Evolutionary conservation across 2,329 filamentous ascomycete species (phyloP), one percentile per base, ranked within the genome.

Genomic region (Pseudocercospora vitis): DNA sequence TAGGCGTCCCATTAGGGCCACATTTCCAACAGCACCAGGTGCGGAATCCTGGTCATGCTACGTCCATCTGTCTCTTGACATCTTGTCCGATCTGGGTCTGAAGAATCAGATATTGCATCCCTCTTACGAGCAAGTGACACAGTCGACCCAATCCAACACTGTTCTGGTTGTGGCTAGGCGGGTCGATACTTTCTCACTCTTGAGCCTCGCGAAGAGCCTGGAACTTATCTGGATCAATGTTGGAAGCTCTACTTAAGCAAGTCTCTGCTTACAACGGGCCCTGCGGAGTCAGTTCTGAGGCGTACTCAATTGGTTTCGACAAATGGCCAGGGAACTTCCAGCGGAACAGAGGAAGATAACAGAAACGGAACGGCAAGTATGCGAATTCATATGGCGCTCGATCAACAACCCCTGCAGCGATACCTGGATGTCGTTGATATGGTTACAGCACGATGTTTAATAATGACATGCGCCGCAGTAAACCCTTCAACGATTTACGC

Each of bases 41-140:
- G 80, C 83, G 39, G 78, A 75, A 58, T 78, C 76, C 26, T 87
- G 83, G 68, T 77, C 78, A 0, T 82, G 82, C 28, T 85, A 84
- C 58, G 77, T 85, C 7, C 76, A 80, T 64, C 73, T 85, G 2
- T 50, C 56, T 9, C 52, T 46, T 1, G 28, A 37, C n/a, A 48
- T 48, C 24, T 28, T 47, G 3, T 24, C 28, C 7, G 48, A 54
- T 18, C 19, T 54, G 18, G 49, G 48, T 16, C 16, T 46, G n/a
- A 29, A 51, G 3, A 40, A 39, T 9, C 35, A 39, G 18, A 39
- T 18, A 18, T 39, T 14, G 35, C 23, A 40, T 4, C 14, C 12
- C 35, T 40, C 23, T 39, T 9, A 5, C 18, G 7, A 24, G 11
- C 11, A 1, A 2, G 19, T 14, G 19, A 18, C 35, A 19, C 35